Evolutionary conservation across 805 yeast genomes (phyloP), one percentile per base, ranked within the genome.

Genomic region (Saccharomycopsis javanensis): DNA sequence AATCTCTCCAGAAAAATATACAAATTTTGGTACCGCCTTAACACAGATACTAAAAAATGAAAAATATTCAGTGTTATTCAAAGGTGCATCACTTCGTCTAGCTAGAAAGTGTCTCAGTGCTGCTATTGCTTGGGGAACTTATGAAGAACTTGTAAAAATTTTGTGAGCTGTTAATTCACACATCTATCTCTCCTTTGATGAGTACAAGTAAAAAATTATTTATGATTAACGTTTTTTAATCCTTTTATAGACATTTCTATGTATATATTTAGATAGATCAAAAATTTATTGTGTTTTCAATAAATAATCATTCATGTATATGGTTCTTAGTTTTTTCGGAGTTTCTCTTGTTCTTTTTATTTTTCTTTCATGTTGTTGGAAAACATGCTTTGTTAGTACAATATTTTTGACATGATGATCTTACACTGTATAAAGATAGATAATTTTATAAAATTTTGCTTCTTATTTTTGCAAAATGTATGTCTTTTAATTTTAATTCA

Each of bases 91-190:
- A 45, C 75, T 94, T 63, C 75, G 99, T 62, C 75, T 94, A 53
- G 77, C 85, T 4, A 77, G 98, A 64, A 94, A 94, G 70, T 96
- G 92, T 0, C 69, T 88, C 52, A 86, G 96, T 69, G 92, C 97
- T 0, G 97, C 96, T 1, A 89, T 94, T 60, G 90, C 96, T 53
- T 94, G 99, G 99, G 88, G 96, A 59, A 84, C 94, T 25, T 94
- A 92, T 68, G 99, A 94, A 69, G 97, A 94, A 67, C 71, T 92
- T 56, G 79, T 92, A 42, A 75, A 74, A 31, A 15, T 51, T 10
- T 52, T 58, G 23, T 58, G 53, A 48, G 25, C n/a, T 51, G 13
- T 25, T 28, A 4, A 28, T n/a, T 18, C 5, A 16, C 5, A 13
- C 28, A 5, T 2, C 23, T 10, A 20, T 42, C 25, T 42, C n/a